Percentiles rank a stretch among this genome's conserved stretches.
These are phyloP conservation scores for Fusarium torulosum DNA, from an alignment of 2,329 filamentous ascomycete genomes.

Conservation along the genomic window DNA sequence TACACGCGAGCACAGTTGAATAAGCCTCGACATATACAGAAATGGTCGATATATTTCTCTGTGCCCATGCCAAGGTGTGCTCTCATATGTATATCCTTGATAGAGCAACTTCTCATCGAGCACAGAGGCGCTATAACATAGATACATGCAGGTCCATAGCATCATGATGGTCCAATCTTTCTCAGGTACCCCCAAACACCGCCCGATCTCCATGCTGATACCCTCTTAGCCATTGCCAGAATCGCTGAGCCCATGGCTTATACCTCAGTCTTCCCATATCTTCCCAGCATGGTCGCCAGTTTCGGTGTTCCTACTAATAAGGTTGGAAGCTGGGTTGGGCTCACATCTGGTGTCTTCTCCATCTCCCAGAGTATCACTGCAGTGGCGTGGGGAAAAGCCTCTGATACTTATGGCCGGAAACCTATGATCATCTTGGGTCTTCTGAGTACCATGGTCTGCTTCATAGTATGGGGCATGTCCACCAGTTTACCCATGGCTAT, in stretches of 20 bases:
- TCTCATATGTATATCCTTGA: background rate
- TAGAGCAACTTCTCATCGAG: conserved; percentile 41
- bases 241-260: conserved; percentile 81
- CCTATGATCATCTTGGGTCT: conserved; percentile 81
- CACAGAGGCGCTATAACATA: conserved; percentile 28
- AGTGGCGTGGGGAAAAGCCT: conserved; percentile 80
- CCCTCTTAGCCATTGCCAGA: conserved; percentile 74
- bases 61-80: background rate
- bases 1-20: background rate
- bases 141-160: background rate
- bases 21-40: background rate
- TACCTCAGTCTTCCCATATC: conserved; percentile 77
- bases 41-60: background rate
- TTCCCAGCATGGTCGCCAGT: conserved; percentile 85
- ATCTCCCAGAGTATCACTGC: conserved; percentile 78
- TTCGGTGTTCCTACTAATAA: conserved; percentile 79
- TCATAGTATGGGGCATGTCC: conserved; percentile 86
- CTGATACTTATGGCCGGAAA: conserved; percentile 85
- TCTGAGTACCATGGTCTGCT: conserved; percentile 82
- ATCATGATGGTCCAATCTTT: conserved; percentile 33
- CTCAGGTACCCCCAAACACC: conserved; percentile 23
- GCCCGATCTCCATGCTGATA: conserved; percentile 51
- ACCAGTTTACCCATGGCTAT: conserved; percentile 85
- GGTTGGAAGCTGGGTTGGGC: conserved; percentile 84
- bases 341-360: conserved; percentile 79